phyloP scores from a whole-genome alignment of 768 basidiomycete genomes.

The Cubamyces sp. region DNA sequence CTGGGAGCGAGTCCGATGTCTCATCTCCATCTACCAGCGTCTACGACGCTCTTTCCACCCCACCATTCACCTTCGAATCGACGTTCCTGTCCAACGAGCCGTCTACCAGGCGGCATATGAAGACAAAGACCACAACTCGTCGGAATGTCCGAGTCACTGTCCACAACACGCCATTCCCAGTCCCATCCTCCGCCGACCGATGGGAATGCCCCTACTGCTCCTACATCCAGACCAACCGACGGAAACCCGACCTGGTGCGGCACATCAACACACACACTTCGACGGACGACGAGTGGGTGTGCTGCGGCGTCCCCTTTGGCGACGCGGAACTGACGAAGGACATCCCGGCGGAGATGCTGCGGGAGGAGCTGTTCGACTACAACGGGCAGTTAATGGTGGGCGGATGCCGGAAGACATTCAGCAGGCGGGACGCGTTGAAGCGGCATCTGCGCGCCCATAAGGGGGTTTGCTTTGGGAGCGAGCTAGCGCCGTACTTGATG shows the following conservation, averaged over 20 bases:
- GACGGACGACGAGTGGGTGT: slow-evolving; percentile 16
- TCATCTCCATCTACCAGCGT: too few species aligned
- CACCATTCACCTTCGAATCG: too few species aligned
- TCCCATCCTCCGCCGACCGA: background rate
- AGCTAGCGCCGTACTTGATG: background rate
- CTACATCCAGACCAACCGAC: slow-evolving; percentile 15
- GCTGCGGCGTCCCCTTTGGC: slow-evolving; percentile 21
- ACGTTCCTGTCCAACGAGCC: background rate
- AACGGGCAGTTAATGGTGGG: slow-evolving; percentile 10
- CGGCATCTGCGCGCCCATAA: background rate
- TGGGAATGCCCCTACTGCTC: slow-evolving; percentile 19
- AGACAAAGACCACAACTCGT: background rate
- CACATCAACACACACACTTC: slow-evolving; percentile 25
- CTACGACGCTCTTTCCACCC: too few species aligned
- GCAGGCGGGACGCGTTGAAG: slow-evolving; percentile 13
- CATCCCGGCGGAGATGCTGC: background rate
- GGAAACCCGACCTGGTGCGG: slow-evolving; percentile 21
- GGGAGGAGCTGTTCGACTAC: background rate
- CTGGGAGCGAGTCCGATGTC: too few species aligned
- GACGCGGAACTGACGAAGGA: slow-evolving; percentile 6
- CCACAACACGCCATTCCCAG: background rate
- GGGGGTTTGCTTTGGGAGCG: slow-evolving; percentile 6
- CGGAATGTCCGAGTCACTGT: background rate
- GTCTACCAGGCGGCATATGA: too few species aligned
- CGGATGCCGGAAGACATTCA: slow-evolving; percentile 15